Conservation (phyloP, 495 filamentous ascomycete genomes). For the Trichoderma orchidacearum region DNA sequence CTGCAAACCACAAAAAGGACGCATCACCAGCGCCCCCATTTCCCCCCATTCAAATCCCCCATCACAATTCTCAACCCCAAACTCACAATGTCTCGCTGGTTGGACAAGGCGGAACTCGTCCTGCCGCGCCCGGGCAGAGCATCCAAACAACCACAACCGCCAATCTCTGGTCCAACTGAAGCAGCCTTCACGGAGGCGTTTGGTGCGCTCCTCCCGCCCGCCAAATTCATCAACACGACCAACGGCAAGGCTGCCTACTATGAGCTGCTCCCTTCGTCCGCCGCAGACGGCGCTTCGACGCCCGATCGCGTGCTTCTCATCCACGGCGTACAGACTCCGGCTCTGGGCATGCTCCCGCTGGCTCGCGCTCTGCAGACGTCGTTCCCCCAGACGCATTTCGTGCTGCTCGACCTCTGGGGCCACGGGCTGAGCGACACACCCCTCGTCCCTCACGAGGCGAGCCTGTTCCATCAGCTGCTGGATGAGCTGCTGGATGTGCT, state of each 20-base stretch:
- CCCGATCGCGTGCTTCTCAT: conserved; percentile 16
- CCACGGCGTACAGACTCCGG: conserved; percentile 23
- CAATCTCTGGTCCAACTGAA: neutral
- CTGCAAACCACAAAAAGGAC: no score
- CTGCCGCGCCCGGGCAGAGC: no score
- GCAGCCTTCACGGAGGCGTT: neutral
- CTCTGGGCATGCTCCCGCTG: conserved; percentile 21
- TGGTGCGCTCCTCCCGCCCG: neutral
- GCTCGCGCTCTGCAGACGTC: conserved; percentile 13
- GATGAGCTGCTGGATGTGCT: conserved; percentile 12
- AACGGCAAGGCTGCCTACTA: neutral
- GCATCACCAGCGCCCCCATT: no score
- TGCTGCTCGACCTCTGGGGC: conserved; percentile 24
- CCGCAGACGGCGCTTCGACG: neutral
- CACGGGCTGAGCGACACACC: conserved; percentile 25
- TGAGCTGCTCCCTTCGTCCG: neutral
- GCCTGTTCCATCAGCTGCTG: conserved; percentile 16
- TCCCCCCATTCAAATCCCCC: no score
- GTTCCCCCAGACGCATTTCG: conserved; percentile 18
- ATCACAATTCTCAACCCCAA: no score
- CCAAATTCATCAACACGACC: neutral
- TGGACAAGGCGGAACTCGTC: no score
- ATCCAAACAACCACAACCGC: no score
- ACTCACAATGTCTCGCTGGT: no score
- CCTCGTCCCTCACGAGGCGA: conserved; percentile 10